A percentile compares a stretch with the other conserved stretches of the same genome.
Conservation (phyloP, 768 basidiomycete species). For the Strobilomyces echinocephalus region DNA sequence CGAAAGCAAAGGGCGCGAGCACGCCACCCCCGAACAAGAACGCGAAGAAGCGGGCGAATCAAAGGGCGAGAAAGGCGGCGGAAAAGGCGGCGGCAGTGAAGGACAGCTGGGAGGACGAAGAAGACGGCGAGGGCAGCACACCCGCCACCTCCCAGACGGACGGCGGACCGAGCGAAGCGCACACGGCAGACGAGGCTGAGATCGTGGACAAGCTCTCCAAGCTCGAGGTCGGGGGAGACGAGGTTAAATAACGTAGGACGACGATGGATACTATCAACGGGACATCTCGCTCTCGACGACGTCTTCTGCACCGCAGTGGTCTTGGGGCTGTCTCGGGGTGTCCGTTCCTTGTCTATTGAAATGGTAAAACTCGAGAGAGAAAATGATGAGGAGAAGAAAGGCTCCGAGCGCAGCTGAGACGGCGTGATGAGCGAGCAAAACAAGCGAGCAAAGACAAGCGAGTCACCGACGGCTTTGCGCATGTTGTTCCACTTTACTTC, state of each 20-base stretch:
- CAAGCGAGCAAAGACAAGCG: background rate
- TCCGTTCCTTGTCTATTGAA: conserved; percentile 36
- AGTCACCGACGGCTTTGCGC: conserved; percentile 74
- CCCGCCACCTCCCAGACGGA: conserved; percentile 15
- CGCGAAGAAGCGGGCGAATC: conserved; percentile 77
- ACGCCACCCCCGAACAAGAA: conserved; percentile 61
- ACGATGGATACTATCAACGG: conserved; percentile 11
- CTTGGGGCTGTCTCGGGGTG: background rate
- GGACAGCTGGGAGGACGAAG: conserved; percentile 78
- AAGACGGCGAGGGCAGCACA: conserved; percentile 36
- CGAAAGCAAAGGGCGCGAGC: conserved; percentile 29
- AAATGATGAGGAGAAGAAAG: conserved; percentile 65
- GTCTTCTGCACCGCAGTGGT: background rate
- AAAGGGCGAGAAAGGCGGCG: conserved; percentile 60
- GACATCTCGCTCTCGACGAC: conserved; percentile 7
- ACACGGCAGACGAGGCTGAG: conserved; percentile 21
- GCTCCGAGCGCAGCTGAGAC: conserved; percentile 53
- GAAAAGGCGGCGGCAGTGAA: conserved; percentile 52
- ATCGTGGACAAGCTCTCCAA: conserved; percentile 53
- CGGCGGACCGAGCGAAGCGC: background rate
- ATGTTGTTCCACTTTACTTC: conserved; percentile 89
- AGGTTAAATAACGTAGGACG: conserved; percentile 12
- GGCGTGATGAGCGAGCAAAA: background rate
- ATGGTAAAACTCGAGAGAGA: conserved; percentile 61
- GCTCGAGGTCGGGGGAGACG: conserved; percentile 39